phyloP scores from a whole-genome alignment of 768 basidiomycete species.

The Suillus paluster region DNA sequence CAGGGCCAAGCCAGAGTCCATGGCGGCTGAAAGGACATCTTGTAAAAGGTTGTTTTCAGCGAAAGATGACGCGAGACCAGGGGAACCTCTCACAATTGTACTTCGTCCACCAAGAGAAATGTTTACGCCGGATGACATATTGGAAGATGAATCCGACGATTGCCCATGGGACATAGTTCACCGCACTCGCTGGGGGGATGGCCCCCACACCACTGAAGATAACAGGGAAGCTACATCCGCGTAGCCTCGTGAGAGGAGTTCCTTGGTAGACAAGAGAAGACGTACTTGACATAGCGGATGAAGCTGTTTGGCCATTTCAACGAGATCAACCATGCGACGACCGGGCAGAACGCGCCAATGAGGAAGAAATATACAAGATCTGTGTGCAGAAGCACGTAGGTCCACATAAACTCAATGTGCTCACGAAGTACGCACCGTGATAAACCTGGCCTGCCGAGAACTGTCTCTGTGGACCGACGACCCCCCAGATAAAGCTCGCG shows the following conservation, averaged over 20 bases:
- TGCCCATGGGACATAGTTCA: constrained; percentile 70
- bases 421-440: constrained; percentile 37
- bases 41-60: neutral
- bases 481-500: constrained; percentile 81
- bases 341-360: constrained; percentile 66
- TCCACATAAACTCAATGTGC: neutral
- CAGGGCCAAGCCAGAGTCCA: constrained; percentile 73
- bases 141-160: constrained; percentile 72
- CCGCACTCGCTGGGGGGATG: constrained; percentile 70
- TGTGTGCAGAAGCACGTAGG: constrained; percentile 6
- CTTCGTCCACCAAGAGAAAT: constrained; percentile 75
- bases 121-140: constrained; percentile 57
- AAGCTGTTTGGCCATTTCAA: constrained; percentile 66
- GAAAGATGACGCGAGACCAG: neutral
- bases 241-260: neutral
- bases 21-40: constrained; percentile 72
- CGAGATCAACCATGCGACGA: constrained; percentile 55
- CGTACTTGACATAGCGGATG: constrained; percentile 67
- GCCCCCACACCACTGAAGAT: constrained; percentile 59
- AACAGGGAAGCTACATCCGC: constrained; percentile 43
- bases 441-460: constrained; percentile 71
- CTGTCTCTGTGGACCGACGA: constrained; percentile 75
- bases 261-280: constrained; percentile 9
- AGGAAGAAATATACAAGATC: constrained; percentile 78
- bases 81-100: constrained; percentile 37